A percentile compares a stretch with the other conserved stretches of the same genome.
These are phyloP conservation scores for Phytophthora sp. DNA, from an alignment of 352 stramenopile genomes.

Conservation along the genomic window DNA sequence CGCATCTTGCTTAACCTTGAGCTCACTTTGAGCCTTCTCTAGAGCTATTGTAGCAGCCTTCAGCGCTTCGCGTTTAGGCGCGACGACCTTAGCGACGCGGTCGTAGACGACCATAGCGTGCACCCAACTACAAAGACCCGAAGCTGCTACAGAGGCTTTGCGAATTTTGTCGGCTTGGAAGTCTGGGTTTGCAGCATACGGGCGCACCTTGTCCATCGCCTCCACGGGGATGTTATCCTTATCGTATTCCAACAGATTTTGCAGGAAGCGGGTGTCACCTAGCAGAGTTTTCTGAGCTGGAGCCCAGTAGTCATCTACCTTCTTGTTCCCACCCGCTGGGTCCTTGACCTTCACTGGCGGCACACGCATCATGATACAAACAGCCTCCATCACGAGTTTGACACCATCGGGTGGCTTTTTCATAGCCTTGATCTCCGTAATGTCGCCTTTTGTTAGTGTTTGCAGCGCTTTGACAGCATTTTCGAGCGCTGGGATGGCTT, in stretches of 20 bases:
- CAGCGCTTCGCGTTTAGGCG: conserved; percentile 92
- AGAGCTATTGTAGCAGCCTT: conserved; percentile 90
- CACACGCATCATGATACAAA: conserved; percentile 96
- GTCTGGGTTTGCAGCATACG: conserved; percentile 87
- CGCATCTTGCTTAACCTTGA: conserved; percentile 91
- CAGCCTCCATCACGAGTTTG: conserved; percentile 95
- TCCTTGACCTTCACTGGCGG: conserved; percentile 93
- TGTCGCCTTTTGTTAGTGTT: conserved; percentile 94
- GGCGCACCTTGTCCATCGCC: conserved; percentile 92
- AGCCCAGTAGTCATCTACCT: conserved; percentile 95
- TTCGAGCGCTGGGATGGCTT: conserved; percentile 93
- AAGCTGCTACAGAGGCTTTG: conserved; percentile 94
- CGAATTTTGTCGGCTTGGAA: conserved; percentile 95
- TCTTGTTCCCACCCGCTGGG: conserved; percentile 90
- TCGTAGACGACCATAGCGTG: conserved; percentile 98
- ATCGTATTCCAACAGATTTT: conserved; percentile 95
- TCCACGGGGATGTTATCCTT: conserved; percentile 94
- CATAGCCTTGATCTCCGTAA: conserved; percentile 97
- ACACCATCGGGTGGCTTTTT: conserved; percentile 95
- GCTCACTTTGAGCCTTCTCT: conserved; percentile 81
- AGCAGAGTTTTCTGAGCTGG: conserved; percentile 93
- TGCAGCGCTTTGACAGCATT: conserved; percentile 92
- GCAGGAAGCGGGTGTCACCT: conserved; percentile 92
- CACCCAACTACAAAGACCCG: conserved; percentile 95
- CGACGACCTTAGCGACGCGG: conserved; percentile 92